These are phyloP conservation scores for Solanum gracilifrons DNA, from an alignment of 257 asterid genomes.

Conservation along the genomic window DNA sequence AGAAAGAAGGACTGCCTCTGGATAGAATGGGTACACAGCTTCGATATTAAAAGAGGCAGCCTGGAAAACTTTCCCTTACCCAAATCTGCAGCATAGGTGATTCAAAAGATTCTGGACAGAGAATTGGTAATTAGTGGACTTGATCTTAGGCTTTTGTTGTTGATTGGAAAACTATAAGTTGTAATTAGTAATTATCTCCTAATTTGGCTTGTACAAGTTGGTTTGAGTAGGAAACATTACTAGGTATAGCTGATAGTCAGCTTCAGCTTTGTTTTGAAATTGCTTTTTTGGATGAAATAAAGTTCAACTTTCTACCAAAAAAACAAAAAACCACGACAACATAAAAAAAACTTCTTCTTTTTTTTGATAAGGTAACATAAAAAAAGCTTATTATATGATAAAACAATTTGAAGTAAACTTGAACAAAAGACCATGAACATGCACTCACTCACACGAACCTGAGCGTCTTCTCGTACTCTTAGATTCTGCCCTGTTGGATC, in stretches of 20 bases:
- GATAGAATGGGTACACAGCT: background rate
- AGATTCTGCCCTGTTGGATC: constrained; percentile 81
- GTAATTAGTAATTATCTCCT: background rate
- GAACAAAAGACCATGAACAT: background rate
- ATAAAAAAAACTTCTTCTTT: background rate
- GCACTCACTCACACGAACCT: constrained; percentile 27
- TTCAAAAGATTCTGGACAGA: background rate
- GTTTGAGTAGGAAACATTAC: background rate
- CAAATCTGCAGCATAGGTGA: background rate
- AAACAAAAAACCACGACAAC: background rate
- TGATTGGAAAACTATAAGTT: background rate
- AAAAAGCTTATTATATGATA: background rate
- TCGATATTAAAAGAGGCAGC: background rate
- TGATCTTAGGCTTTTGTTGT: background rate
- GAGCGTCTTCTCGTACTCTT: constrained; percentile 70
- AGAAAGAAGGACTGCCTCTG: background rate
- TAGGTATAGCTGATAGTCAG: background rate
- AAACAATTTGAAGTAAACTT: background rate
- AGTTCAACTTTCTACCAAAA: background rate
- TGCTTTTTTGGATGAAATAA: background rate
- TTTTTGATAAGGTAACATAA: background rate
- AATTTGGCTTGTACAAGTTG: background rate
- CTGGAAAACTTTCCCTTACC: background rate
- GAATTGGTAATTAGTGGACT: background rate
- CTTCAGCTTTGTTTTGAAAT: background rate